Evolutionary conservation across 352 stramenopile genomes (phyloP).

Genomic region (Globisporangium canariense): DNA sequence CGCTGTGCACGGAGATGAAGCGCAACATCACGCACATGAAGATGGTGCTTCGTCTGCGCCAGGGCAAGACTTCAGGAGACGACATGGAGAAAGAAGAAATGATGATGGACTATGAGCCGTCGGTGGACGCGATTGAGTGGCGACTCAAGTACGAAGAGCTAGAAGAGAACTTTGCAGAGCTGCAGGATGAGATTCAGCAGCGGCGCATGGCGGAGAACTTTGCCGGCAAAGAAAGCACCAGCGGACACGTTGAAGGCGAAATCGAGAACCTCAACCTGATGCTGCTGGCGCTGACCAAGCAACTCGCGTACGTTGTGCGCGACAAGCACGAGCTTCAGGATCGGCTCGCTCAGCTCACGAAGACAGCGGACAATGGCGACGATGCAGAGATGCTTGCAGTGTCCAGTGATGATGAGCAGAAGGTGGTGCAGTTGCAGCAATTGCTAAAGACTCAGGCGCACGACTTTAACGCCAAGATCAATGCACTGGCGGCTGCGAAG

Average conservation of each 20-base stretch:
- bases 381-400: background rate
- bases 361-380: background rate
- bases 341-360: slow-evolving; percentile 23
- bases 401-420: slow-evolving; percentile 22
- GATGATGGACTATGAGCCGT: slow-evolving; percentile 51
- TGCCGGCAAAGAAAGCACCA: slow-evolving; percentile 10
- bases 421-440: slow-evolving; percentile 34
- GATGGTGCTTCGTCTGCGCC: slow-evolving; percentile 49
- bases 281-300: slow-evolving; percentile 55
- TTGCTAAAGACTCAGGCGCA: slow-evolving; percentile 40
- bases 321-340: slow-evolving; percentile 78
- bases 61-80: slow-evolving; percentile 8
- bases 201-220: slow-evolving; percentile 13
- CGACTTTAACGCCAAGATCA: slow-evolving; percentile 46
- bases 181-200: slow-evolving; percentile 47
- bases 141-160: slow-evolving; percentile 82
- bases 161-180: slow-evolving; percentile 47
- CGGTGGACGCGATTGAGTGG: slow-evolving; percentile 77
- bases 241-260: slow-evolving; percentile 22
- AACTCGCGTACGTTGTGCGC: slow-evolving; percentile 60
- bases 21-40: slow-evolving; percentile 50
- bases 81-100: slow-evolving; percentile 19
- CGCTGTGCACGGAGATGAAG: slow-evolving; percentile 58
- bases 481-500: slow-evolving; percentile 27
- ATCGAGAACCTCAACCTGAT: slow-evolving; percentile 68